Percentiles rank a stretch among this genome's conserved stretches.
Evolutionary conservation across 371 early-diverging fungal genomes (phyloP).

Genomic region (Circinella umbellata): DNA sequence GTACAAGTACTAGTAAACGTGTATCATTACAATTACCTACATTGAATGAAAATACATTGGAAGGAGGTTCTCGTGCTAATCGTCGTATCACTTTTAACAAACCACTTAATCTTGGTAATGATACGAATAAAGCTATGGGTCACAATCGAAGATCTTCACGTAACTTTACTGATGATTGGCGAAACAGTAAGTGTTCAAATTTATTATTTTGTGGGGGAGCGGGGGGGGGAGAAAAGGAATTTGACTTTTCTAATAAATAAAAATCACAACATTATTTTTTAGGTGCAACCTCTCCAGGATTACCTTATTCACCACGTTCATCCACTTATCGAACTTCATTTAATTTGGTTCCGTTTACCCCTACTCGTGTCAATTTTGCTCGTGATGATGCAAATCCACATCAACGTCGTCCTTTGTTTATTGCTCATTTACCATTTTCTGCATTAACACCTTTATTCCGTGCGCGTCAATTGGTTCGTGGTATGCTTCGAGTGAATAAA

Average conservation of each 20-base stretch:
- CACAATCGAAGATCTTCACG: conserved; percentile 42
- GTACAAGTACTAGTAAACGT: conserved; percentile 33
- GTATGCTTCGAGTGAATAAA: conserved; percentile 85
- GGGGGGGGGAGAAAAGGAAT: too few species aligned
- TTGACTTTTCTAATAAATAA: too few species aligned
- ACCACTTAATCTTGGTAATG: conserved; percentile 34
- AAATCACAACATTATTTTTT: neutral
- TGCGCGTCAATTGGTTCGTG: conserved; percentile 59
- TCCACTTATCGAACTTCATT: conserved; percentile 30
- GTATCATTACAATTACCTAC: conserved; percentile 48
- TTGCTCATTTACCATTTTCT: conserved; percentile 64
- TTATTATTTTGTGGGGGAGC: neutral
- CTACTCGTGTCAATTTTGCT: conserved; percentile 55
- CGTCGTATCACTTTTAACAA: conserved; percentile 39
- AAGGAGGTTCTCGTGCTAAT: conserved; percentile 8
- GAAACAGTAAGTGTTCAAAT: conserved; percentile 43
- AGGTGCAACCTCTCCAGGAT: conserved; percentile 15
- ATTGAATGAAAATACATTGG: conserved; percentile 31
- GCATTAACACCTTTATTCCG: conserved; percentile 57
- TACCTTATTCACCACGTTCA: conserved; percentile 24
- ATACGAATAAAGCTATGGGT: conserved; percentile 27
- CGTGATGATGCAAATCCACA: conserved; percentile 58
- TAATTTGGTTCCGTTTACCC: conserved; percentile 54
- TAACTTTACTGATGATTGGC: conserved; percentile 51
- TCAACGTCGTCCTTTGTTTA: conserved; percentile 61